phyloP scores from a whole-genome alignment of 192 early-diverging fungal species.

The Endogone sp. region DNA sequence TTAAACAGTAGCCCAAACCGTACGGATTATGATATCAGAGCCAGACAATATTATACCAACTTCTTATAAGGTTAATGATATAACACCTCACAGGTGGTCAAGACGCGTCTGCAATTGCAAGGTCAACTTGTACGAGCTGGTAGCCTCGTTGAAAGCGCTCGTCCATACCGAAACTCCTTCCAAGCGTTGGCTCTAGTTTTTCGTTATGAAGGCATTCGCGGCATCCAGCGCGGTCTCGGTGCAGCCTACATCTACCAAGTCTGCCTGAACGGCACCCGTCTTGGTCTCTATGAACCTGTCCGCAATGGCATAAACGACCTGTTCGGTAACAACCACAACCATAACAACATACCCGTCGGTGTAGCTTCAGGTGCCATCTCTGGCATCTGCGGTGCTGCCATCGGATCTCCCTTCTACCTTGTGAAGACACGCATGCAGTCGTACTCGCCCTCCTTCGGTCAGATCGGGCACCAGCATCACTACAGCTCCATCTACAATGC shows the following conservation, averaged over 20 bases:
- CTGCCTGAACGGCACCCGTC: slow-evolving; percentile 87
- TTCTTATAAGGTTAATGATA: not conserved
- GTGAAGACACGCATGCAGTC: slow-evolving; percentile 89
- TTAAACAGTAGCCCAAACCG: too few species aligned
- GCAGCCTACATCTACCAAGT: slow-evolving; percentile 91
- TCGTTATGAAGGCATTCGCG: slow-evolving; percentile 78
- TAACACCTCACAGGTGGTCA: slow-evolving; percentile 64
- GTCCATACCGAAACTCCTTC: slow-evolving; percentile 73
- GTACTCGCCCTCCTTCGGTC: slow-evolving; percentile 52
- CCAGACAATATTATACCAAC: not conserved
- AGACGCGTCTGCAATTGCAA: slow-evolving; percentile 92
- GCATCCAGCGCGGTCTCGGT: slow-evolving; percentile 83
- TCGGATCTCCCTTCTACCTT: slow-evolving; percentile 86
- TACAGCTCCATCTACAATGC: slow-evolving; percentile 68
- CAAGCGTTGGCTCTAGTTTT: slow-evolving; percentile 74
- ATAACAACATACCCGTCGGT: slow-evolving; percentile 43
- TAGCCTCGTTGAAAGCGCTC: slow-evolving; percentile 27
- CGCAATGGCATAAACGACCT: slow-evolving; percentile 48
- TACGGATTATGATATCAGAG: too few species aligned
- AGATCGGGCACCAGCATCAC: slow-evolving; percentile 83
- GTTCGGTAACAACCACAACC: slow-evolving; percentile 30
- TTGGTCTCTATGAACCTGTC: slow-evolving; percentile 89
- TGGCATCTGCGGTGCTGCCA: slow-evolving; percentile 75
- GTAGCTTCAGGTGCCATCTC: slow-evolving; percentile 64
- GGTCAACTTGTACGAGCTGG: slow-evolving; percentile 69